A percentile compares a stretch with the other conserved stretches of the same genome.
Evolutionary conservation across 352 stramenopile genomes (phyloP).

Genomic region (Aphanomyces invadans): DNA sequence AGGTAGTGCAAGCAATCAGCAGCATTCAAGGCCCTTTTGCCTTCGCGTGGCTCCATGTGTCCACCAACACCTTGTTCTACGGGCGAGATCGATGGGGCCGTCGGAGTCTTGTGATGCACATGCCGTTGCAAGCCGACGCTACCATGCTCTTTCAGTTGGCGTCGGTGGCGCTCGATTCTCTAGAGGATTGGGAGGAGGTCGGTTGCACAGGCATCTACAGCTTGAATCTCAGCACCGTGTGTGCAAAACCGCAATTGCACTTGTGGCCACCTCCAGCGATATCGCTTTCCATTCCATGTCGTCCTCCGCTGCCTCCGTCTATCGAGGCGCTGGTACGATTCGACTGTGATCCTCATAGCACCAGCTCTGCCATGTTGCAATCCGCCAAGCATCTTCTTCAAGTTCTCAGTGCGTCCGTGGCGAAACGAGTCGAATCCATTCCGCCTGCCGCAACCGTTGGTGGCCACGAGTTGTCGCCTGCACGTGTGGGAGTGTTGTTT

Average conservation of each 20-base stretch:
- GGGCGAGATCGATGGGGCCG: conserved; percentile 86
- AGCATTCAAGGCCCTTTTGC: conserved; percentile 74
- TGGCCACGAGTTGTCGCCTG: conserved; percentile 25
- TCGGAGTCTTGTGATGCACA: conserved; percentile 79
- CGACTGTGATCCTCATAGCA: neutral
- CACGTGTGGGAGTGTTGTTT: conserved; percentile 88
- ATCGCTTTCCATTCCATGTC: neutral
- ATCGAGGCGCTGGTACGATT: conserved; percentile 24
- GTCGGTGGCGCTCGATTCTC: conserved; percentile 29
- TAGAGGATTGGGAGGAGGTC: conserved; percentile 49
- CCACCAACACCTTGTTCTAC: conserved; percentile 74
- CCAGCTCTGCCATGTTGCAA: conserved; percentile 27
- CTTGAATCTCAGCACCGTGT: conserved; percentile 36
- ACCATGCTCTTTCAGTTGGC: conserved; percentile 46
- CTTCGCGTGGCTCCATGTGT: conserved; percentile 64
- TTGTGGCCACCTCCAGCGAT: conserved; percentile 19
- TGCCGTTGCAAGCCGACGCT: conserved; percentile 23
- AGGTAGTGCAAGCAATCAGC: conserved; percentile 35
- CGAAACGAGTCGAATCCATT: conserved; percentile 66
- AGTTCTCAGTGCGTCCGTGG: conserved; percentile 73
- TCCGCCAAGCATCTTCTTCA: conserved; percentile 45
- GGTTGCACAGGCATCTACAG: conserved; percentile 64
- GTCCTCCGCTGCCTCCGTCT: neutral
- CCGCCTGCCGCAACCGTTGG: conserved; percentile 26
- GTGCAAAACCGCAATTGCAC: conserved; percentile 28